Base-by-base conservation (phyloP, 139 green algal genomes). In the Chlorella sorokiniana region DNA sequence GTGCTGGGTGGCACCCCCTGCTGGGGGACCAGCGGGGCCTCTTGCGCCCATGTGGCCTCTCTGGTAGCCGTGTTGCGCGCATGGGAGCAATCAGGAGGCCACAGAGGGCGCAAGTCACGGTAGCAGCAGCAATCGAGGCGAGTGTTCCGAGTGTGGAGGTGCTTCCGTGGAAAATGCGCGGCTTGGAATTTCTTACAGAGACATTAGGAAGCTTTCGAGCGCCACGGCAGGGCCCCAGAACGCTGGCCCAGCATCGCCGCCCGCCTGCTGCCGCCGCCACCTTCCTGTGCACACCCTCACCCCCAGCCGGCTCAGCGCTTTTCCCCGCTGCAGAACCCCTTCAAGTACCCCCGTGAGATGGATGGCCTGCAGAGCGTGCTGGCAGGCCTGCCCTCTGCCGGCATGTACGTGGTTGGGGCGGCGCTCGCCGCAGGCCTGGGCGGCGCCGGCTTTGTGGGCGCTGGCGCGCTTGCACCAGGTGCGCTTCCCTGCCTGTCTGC, bases 331-430 rank as follows among this genome's bases (percentile, higher is more conserved):
- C 84, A 92, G 88, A 89, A 85, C 61, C 87, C 86, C n/a, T 92
- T 91, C 74, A 80, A 74, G 41, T 73, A 88, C n/a, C 22, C 40
- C 27, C 64, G 61, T 40, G 48, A 85, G 0, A 90, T 94, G 89
- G 87, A 94, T 44, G 83, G 85, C 22, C 59, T 89, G 71, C 91
- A 93, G 54, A 72, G 81, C n/a, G 37, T 79, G 5, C 88, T 97
- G 8, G 84, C 88, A 18, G 80, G 71, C 54, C 83, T 96, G 22
- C 91, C 93, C 11, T 74, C 85, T 10, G 37, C 85, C 0, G 81
- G 91, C 20, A 90, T 95, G 22, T 95, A 94, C 82, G 86, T 88
- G 31, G 69, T 83, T n/a, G 86, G 92, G 22, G 69, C 86, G 0
- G 85, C 83, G 0, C 69, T 93, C 31, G 81, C 92, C 31, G 90